Evolutionary conservation across 2,329 filamentous ascomycete species (phyloP).

Genomic region (Fusarium setosum): DNA sequence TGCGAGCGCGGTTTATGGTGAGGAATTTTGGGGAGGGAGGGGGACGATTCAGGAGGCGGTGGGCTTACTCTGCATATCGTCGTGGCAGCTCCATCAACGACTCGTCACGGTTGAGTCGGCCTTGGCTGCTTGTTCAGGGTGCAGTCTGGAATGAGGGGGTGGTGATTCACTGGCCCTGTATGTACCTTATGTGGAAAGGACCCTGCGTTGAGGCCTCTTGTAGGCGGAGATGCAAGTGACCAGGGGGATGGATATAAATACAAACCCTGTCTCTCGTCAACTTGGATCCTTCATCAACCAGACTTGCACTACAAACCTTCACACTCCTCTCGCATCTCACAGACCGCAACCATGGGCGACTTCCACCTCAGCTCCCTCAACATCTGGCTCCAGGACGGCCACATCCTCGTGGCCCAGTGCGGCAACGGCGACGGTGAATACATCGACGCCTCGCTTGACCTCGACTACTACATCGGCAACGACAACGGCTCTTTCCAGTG

Average conservation of each 20-base stretch:
- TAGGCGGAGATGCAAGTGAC: not conserved
- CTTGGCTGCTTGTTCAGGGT: conserved; percentile 27
- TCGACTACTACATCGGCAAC: conserved; percentile 64
- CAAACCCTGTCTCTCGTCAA: not conserved
- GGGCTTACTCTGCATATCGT: conserved; percentile 26
- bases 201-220: conserved; percentile 29
- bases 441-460: conserved; percentile 58
- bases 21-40: not conserved
- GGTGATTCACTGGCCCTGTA: not conserved
- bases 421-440: conserved; percentile 54
- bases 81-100: conserved; percentile 32
- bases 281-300: not conserved
- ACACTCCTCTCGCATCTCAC: too few species aligned
- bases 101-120: conserved; percentile 27
- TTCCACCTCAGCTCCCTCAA: conserved; percentile 62
- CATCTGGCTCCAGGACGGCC: conserved; percentile 61
- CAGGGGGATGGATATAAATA: conserved; percentile 12
- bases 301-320: not conserved
- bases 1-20: conserved; percentile 3
- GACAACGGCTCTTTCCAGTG: conserved; percentile 60
- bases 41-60: conserved; percentile 1
- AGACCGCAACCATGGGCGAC: conserved; percentile 34
- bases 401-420: conserved; percentile 59
- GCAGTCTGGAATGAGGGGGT: conserved; percentile 7
- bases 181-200: too few species aligned